These are phyloP conservation scores for Blastobotrys capitulatus DNA, from an alignment of 1,139 yeast genomes.

Conservation along the genomic window DNA sequence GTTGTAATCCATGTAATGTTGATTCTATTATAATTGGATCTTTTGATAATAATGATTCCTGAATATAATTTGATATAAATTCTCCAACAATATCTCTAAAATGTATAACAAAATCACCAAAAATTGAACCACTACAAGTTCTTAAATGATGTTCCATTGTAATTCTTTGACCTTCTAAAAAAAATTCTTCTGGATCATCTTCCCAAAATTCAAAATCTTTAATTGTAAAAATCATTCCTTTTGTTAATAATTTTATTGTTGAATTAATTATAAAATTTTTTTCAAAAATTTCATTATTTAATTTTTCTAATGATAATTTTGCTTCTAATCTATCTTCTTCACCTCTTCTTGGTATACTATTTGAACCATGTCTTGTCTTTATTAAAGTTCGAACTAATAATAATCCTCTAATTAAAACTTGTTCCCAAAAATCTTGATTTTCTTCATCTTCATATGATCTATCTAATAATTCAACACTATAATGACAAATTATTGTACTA, in stretches of 20 bases:
- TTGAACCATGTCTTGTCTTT: constrained; percentile 61
- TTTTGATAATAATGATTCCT: neutral
- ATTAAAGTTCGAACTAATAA: constrained; percentile 60
- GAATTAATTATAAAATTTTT: constrained; percentile 50
- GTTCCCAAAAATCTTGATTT: constrained; percentile 66
- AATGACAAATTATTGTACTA: constrained; percentile 41
- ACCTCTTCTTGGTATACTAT: constrained; percentile 54
- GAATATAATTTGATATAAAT: constrained; percentile 36
- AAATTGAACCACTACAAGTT: constrained; percentile 84
- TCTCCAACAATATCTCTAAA: constrained; percentile 60
- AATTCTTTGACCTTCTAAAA: constrained; percentile 68
- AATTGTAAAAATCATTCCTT: constrained; percentile 70
- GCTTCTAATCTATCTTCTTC: constrained; percentile 56
- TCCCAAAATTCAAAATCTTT: constrained; percentile 77
- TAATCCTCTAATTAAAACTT: constrained; percentile 65
- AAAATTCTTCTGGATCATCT: constrained; percentile 89
- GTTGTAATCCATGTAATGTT: constrained; percentile 72
- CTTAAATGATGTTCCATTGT: constrained; percentile 83
- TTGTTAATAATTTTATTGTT: constrained; percentile 59
- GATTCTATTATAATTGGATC: constrained; percentile 5
- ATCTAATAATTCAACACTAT: constrained; percentile 58
- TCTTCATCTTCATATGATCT: constrained; percentile 24
- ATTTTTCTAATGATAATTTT: constrained; percentile 46
- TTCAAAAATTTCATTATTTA: constrained; percentile 54
- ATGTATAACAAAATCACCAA: constrained; percentile 62